phyloP scores from a whole-genome alignment of 345 rosid species.

The Aethionema arabicum region DNA sequence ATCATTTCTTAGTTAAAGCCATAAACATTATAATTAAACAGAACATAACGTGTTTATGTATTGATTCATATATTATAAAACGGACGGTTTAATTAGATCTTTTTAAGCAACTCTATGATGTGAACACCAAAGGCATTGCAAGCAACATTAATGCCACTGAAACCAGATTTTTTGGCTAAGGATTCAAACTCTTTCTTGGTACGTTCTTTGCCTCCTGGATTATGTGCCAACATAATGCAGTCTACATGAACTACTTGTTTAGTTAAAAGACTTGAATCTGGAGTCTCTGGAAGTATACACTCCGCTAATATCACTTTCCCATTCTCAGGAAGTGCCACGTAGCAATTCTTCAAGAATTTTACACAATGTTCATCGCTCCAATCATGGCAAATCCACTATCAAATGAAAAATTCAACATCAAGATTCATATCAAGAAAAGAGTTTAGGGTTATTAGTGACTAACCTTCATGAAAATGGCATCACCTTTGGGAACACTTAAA shows the following conservation, averaged over 20 bases:
- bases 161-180: conserved; percentile 73
- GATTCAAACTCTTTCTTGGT: conserved; percentile 75
- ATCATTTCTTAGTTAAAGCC: neutral
- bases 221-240: conserved; percentile 88
- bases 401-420: neutral
- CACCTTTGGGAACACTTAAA: conserved; percentile 68
- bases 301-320: conserved; percentile 84
- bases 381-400: conserved; percentile 91
- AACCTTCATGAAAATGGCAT: conserved; percentile 95
- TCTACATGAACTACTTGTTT: conserved; percentile 72
- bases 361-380: conserved; percentile 84
- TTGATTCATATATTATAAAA: neutral
- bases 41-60: neutral
- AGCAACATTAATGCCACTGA: conserved; percentile 58
- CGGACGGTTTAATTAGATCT: conserved; percentile 1
- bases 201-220: conserved; percentile 95
- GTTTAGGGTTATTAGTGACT: conserved; percentile 2
- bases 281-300: conserved; percentile 72
- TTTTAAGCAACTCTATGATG: conserved; percentile 77
- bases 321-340: conserved; percentile 61
- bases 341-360: conserved; percentile 72
- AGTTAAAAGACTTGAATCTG: conserved; percentile 65
- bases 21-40: conserved; percentile 24
- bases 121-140: conserved; percentile 60
- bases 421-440: no score